Percentiles rank a stretch among this genome's conserved stretches.
Conservation (phyloP, 441 rosid genomes). For the Eutrema salsugineum region DNA sequence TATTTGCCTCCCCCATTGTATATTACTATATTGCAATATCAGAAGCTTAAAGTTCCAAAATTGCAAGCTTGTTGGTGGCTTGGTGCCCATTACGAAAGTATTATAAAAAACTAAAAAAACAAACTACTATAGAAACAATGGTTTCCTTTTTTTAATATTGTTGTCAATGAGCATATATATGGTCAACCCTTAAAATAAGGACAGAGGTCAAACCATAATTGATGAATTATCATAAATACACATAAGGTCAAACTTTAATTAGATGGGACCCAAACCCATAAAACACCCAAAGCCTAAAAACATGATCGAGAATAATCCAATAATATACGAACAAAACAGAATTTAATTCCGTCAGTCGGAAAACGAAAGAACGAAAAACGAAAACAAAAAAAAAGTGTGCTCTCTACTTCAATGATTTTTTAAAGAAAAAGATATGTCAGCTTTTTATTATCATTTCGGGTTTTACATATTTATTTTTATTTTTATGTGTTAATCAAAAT, state of each 20-base stretch:
- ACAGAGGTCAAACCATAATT: slow-evolving; percentile 20
- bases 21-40: slow-evolving; percentile 16
- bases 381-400: not conserved
- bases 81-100: too few relatives aligned
- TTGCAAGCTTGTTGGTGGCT: not conserved
- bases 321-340: slow-evolving; percentile 7
- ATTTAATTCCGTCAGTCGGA: slow-evolving; percentile 7
- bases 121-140: not conserved
- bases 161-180: not conserved
- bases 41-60: not conserved
- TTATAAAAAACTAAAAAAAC: too few relatives aligned
- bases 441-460: not conserved
- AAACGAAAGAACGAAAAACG: slow-evolving; percentile 4
- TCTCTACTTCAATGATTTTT: not conserved
- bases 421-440: not conserved
- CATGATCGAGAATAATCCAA: slow-evolving; percentile 19
- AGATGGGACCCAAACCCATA: slow-evolving; percentile 7
- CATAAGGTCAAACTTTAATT: slow-evolving; percentile 16
- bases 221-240: slow-evolving; percentile 16
- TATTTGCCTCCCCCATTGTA: slow-evolving; percentile 25
- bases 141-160: not conserved
- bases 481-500: not conserved
- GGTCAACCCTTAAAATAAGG: slow-evolving; percentile 8
- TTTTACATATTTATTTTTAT: too few relatives aligned
- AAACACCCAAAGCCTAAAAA: not conserved